phyloP scores from a whole-genome alignment of 176 grass and related monocot species.

The Aegilops umbellulata region DNA sequence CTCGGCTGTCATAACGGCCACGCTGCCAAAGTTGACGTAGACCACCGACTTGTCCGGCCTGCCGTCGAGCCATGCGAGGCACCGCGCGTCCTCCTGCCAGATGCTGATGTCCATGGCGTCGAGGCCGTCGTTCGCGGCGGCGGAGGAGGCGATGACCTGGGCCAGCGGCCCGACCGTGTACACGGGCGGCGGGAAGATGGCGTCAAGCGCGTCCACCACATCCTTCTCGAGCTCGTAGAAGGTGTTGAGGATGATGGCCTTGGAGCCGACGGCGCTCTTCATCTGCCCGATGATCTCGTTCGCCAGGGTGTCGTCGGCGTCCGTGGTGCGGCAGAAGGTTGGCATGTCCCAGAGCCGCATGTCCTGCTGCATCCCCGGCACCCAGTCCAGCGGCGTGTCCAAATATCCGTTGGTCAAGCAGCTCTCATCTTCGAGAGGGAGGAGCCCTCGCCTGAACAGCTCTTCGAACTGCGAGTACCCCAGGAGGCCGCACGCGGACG shows the following conservation, averaged over 20 bases:
- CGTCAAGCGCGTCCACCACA: constrained; percentile 32
- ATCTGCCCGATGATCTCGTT: constrained; percentile 14
- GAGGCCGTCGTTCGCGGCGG: too few species aligned
- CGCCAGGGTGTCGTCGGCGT: constrained; percentile 22
- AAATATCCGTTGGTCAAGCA: background rate
- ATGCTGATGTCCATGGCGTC: background rate
- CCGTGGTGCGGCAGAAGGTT: constrained; percentile 27
- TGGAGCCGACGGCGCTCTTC: background rate
- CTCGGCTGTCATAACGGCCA: background rate
- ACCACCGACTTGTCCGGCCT: constrained; percentile 4
- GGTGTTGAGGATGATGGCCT: constrained; percentile 49
- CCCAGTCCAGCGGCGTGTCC: constrained; percentile 29
- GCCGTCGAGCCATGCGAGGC: constrained; percentile 42
- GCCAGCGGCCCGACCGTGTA: constrained; percentile 46
- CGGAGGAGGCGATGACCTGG: background rate
- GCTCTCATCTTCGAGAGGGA: constrained; percentile 30
- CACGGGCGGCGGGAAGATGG: constrained; percentile 25
- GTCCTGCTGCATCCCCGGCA: constrained; percentile 33
- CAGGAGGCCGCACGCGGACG: constrained; percentile 33
- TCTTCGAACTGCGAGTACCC: constrained; percentile 24
- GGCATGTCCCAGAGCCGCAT: constrained; percentile 42
- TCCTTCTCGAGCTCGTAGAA: constrained; percentile 44
- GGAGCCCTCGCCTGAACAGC: constrained; percentile 11
- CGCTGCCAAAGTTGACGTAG: constrained; percentile 49
- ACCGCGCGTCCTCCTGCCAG: constrained; percentile 31